phyloP scores from a whole-genome alignment of 1,139 yeast species.

The Hyphopichia buzzinii region DNA sequence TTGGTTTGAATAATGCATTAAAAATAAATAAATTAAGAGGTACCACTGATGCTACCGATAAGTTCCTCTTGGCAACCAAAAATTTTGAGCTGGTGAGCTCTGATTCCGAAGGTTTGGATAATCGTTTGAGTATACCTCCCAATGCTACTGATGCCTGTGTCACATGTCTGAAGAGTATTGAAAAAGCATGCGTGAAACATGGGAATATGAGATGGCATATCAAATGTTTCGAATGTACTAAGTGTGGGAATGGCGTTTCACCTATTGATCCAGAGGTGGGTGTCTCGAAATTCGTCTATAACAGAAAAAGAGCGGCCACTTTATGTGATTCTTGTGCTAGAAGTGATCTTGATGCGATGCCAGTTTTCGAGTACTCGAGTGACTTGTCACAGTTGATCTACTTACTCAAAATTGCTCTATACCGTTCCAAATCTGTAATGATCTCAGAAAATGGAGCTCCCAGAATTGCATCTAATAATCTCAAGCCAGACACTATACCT shows the following conservation, averaged over 20 bases:
- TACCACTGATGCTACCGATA: slow-evolving; percentile 61
- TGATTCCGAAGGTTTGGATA: slow-evolving; percentile 28
- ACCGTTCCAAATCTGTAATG: slow-evolving; percentile 74
- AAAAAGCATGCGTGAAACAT: slow-evolving; percentile 69
- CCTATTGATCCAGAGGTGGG: slow-evolving; percentile 10
- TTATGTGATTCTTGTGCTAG: slow-evolving; percentile 59
- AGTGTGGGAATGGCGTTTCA: slow-evolving; percentile 38
- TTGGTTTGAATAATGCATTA: slow-evolving; percentile 75
- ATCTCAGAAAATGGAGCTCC: slow-evolving; percentile 19
- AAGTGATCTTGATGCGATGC: slow-evolving; percentile 39
- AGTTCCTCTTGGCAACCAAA: slow-evolving; percentile 49
- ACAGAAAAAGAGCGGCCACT: slow-evolving; percentile 27
- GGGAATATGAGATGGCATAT: slow-evolving; percentile 78
- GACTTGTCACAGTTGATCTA: slow-evolving; percentile 73
- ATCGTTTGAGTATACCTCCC: slow-evolving; percentile 42
- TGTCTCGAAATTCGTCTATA: slow-evolving; percentile 31
- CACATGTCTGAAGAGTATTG: slow-evolving; percentile 72
- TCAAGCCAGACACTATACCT: neutral
- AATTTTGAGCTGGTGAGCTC: slow-evolving; percentile 23
- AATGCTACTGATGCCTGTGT: slow-evolving; percentile 79
- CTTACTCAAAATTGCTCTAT: slow-evolving; percentile 78
- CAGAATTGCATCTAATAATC: neutral
- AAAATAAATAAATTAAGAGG: slow-evolving; percentile 60
- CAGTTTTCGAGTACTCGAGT: slow-evolving; percentile 65
- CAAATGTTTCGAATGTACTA: slow-evolving; percentile 64